Evolutionary conservation across 176 grass and related monocot genomes (phyloP).

Genomic region (Lolium perenne): DNA sequence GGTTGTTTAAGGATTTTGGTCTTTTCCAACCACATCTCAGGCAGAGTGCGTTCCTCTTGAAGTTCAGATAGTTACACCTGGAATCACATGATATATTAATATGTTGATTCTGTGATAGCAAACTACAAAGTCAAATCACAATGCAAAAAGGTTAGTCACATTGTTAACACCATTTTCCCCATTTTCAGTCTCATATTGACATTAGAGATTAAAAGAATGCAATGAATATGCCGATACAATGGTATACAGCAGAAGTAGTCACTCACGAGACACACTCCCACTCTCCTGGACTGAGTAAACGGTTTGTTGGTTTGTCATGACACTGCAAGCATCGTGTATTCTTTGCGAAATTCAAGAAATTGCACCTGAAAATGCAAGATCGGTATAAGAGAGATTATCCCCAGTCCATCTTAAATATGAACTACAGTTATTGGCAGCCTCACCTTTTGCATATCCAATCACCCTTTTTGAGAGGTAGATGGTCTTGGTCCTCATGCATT

Average conservation of each 20-base stretch:
- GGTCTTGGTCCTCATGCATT: conserved; percentile 72
- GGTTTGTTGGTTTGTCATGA: conserved; percentile 81
- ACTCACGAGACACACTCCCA: conserved; percentile 93
- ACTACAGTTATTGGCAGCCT: conserved; percentile 5
- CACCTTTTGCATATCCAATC: conserved; percentile 97
- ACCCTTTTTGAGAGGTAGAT: conserved; percentile 94
- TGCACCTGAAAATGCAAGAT: conserved; percentile 73
- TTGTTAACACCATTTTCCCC: not conserved
- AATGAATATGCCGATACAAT: conserved; percentile 22
- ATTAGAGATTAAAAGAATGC: conserved; percentile 28
- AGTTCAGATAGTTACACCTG: conserved; percentile 97
- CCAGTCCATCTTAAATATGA: conserved; percentile 6
- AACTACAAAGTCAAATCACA: conserved; percentile 21
- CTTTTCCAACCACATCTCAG: conserved; percentile 88
- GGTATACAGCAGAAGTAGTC: conserved; percentile 11
- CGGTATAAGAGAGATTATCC: conserved; percentile 4
- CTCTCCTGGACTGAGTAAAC: conserved; percentile 79
- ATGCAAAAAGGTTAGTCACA: not conserved
- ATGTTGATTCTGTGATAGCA: conserved; percentile 24
- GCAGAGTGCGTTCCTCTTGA: conserved; percentile 83
- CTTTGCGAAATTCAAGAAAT: conserved; percentile 98
- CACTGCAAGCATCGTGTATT: conserved; percentile 92
- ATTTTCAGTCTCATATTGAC: not conserved
- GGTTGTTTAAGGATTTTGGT: conserved; percentile 74
- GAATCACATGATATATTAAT: conserved; percentile 26